Percentiles rank a stretch among this genome's conserved stretches.
phyloP scores from a whole-genome alignment of 129 eudicot species.

The Artemisia annua region DNA sequence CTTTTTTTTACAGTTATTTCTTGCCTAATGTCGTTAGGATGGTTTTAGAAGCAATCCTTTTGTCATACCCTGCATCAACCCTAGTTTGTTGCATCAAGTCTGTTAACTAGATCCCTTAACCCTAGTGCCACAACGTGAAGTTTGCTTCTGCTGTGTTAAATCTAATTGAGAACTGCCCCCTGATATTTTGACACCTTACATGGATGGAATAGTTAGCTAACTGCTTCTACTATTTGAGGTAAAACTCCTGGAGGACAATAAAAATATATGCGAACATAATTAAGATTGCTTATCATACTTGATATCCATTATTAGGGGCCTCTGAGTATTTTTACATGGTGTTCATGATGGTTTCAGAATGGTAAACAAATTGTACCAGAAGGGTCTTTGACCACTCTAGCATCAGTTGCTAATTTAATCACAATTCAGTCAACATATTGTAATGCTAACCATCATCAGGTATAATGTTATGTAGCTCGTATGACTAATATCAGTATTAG shows the following conservation, averaged over 20 bases:
- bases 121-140: conserved; percentile 65
- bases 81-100: too few species aligned
- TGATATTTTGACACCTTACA: conserved; percentile 89
- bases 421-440: conserved; percentile 49
- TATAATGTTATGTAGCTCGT: conserved; percentile 12
- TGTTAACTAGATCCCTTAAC: background rate
- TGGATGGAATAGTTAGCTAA: conserved; percentile 93
- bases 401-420: conserved; percentile 97
- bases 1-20: too few species aligned
- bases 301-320: background rate
- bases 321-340: background rate
- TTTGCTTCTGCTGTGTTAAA: conserved; percentile 89
- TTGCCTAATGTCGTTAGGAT: too few species aligned
- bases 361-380: conserved; percentile 99
- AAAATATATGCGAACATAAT: background rate
- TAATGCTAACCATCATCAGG: background rate
- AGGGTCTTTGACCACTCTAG: conserved; percentile 95
- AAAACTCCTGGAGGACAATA: background rate
- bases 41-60: too few species aligned
- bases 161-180: conserved; percentile 99
- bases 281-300: background rate
- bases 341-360: conserved; percentile 48
- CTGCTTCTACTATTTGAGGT: conserved; percentile 90
- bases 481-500: background rate
- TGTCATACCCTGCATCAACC: too few species aligned